These are phyloP conservation scores for Paramecium primaurelia DNA, from an alignment of 73 alveolate species.

Conservation along the genomic window DNA sequence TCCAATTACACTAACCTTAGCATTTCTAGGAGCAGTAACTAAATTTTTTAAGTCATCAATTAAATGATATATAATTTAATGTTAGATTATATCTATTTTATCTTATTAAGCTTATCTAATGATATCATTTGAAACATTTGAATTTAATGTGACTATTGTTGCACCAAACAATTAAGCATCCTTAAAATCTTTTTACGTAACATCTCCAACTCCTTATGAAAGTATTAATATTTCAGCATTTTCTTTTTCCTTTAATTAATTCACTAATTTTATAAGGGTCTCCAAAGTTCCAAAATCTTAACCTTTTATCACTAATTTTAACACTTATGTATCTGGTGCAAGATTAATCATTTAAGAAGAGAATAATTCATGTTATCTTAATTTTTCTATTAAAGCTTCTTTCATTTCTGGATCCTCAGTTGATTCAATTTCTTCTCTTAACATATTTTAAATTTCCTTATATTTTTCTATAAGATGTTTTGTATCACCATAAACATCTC, in stretches of 20 bases:
- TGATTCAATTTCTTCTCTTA: conserved; percentile 55
- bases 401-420: conserved; percentile 56
- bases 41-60: conserved; percentile 68
- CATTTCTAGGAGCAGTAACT: conserved; percentile 48
- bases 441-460: conserved; percentile 56
- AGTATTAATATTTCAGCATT: conserved; percentile 57
- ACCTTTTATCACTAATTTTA: conserved; percentile 78
- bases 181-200: conserved; percentile 70
- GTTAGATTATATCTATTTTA: conserved; percentile 64
- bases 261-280: conserved; percentile 67
- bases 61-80: conserved; percentile 76
- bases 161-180: conserved; percentile 71
- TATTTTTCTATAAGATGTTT: conserved; percentile 21
- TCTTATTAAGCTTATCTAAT: conserved; percentile 45
- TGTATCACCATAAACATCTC: conserved; percentile 41
- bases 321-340: conserved; percentile 58
- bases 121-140: conserved; percentile 59
- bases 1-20: conserved; percentile 62
- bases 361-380: conserved; percentile 10
- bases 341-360: conserved; percentile 56
- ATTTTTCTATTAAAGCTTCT: conserved; percentile 37
- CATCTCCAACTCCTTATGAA: conserved; percentile 76
- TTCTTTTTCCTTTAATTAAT: conserved; percentile 41
- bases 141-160: conserved; percentile 72
- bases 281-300: conserved; percentile 76